Evolutionary conservation across 1,139 yeast species (phyloP), one percentile per base, ranked within the genome.

Genomic region (Kodamaea ohmeri): DNA sequence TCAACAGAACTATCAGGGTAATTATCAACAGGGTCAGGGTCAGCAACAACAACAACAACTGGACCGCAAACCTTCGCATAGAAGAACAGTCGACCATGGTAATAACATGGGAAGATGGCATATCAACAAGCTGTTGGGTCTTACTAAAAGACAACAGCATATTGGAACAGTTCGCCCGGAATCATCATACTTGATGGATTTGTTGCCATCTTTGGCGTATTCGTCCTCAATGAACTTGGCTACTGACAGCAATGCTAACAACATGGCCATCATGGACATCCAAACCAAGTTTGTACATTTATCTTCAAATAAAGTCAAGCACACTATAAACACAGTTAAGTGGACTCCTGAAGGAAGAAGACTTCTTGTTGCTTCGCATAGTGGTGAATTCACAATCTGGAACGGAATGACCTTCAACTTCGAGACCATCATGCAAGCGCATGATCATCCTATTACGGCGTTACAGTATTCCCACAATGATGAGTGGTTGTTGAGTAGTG

Each of bases 291-390:
- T 90, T 57, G 94, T 89, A 1, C 97, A 92, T 64, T 74, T 90
- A 36, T 83, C 95, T 41, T 82, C 94, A 24, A 92, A 90, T 63
- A 92, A 92, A 62, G 89, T 90, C 15, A 83, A 86, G 52, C 96
- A 90, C 62, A 88, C 95, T 0, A 89, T 92, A 37, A 87, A 89
- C 52, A 84, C 94, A 1, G 86, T 89, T 9, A 80, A 79, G 57
- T 92, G 97, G 96, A 92, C 98, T 0, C 97, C 97, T 0, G 97
- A 90, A 50, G 97, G 97, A 0, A 72, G 97, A 48, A 68, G 98
- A 47, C 68, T 94, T 42, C 71, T 92, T 36, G 95, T 95, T 6
- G 96, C 96, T 0, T 80, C 95, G 13, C 89, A 86, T 62, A 80
- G 89, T 45, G 99, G 99, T 24, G 99, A 92, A 57, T 90, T 92